Base-by-base conservation (phyloP, 1,284 basidiomycete species). In the Cutaneotrichosporon cavernicola region DNA sequence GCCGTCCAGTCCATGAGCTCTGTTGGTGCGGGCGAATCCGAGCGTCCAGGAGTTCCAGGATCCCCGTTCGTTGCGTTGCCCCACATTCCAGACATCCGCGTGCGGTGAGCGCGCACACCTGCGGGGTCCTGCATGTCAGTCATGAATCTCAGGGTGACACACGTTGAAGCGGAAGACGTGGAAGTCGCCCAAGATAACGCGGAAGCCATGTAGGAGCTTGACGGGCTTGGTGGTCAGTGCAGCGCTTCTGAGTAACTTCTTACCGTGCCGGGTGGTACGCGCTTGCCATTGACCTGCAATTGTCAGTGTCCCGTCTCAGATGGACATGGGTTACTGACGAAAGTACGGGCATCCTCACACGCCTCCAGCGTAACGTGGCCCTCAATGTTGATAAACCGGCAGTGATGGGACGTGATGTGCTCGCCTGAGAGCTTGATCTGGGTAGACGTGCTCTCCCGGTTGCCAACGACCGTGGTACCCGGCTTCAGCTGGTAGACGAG, bases 101-200 rank as follows among this genome's bases (percentile, higher is more conserved):
- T 61, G 8, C 66, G 52, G 22, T 89, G 89, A 71, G 92, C 94
- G 67, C 94, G 88, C 59, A 96, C 95, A 73, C 95, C 91, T 76
- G 93, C 92, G 0, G 94, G 94, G 73, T 80, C 78, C 63, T 69
- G 50, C 21, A 11, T 11, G 51, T 65, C 55, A 68, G 58, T 18
- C 26, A 5, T 10, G 34, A 3, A 40, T 9, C 32, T 36, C 18
- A 30, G n/a, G 7, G 9, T 9, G 18, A 53, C 67, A 51, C 49
- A 95, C 91, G 76, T 97, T 98, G 83, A 97, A 98, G 18, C 96
- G 88, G 81, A 99, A 99, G 62, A 98, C 94, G 81, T 99, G 97
- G 69, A 95, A 90, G 72, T 98, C 95, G 61, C 96, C 95, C 58
- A 99, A 85, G 77, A 99, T 98, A 72, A 99, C 93, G 51, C 96